These are phyloP conservation scores for Globisporangium nagaii DNA, from an alignment of 352 stramenopile genomes.

Conservation along the genomic window DNA sequence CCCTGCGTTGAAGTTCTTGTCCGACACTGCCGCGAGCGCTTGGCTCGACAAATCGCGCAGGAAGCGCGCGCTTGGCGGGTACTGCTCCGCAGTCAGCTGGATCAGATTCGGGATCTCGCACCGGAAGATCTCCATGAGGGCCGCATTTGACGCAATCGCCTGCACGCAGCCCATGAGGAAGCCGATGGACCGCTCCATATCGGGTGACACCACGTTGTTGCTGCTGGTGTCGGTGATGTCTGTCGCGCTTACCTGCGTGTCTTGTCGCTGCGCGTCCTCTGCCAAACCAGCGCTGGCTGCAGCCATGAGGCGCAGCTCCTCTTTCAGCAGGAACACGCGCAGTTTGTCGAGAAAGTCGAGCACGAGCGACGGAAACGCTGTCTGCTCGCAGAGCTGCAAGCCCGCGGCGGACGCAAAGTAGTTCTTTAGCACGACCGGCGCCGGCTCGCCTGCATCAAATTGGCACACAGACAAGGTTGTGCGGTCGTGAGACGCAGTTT, in stretches of 20 bases:
- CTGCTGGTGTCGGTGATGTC: neutral
- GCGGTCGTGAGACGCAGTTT: neutral
- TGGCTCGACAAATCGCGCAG: constrained; percentile 41
- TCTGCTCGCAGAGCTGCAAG: constrained; percentile 55
- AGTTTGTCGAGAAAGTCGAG: constrained; percentile 63
- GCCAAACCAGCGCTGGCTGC: too few species aligned
- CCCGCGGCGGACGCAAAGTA: constrained; percentile 50
- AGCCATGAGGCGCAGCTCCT: constrained; percentile 31
- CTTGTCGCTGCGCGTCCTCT: too few species aligned
- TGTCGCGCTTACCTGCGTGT: too few species aligned
- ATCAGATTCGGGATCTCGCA: constrained; percentile 72
- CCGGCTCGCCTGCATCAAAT: constrained; percentile 23
- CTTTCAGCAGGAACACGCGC: constrained; percentile 34
- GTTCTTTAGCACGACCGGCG: constrained; percentile 27
- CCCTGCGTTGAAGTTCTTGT: constrained; percentile 65
- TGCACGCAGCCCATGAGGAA: constrained; percentile 65
- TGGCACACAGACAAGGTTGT: neutral
- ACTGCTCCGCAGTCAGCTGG: constrained; percentile 56
- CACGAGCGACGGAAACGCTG: constrained; percentile 57
- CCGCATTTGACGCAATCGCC: constrained; percentile 38
- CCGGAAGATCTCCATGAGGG: constrained; percentile 56
- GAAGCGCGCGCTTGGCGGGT: constrained; percentile 35
- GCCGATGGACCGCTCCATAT: constrained; percentile 31
- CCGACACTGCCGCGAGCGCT: constrained; percentile 33
- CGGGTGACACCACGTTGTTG: neutral